Base-by-base conservation (phyloP, 2,329 filamentous ascomycete genomes). In the Aaosphaeria arxii region DNA sequence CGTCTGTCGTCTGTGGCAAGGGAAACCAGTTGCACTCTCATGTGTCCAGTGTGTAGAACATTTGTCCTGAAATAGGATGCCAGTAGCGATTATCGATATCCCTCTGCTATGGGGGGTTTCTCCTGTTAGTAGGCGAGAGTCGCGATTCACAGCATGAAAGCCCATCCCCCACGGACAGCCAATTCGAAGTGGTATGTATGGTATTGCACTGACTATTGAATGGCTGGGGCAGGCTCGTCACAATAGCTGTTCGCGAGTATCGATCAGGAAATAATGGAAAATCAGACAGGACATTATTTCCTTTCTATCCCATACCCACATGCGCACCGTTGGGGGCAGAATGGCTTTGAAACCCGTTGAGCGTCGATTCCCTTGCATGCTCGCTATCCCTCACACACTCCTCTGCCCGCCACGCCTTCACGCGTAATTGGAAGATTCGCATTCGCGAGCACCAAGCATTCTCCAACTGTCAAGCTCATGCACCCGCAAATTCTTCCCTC, bases 381-480 rank as follows among this genome's bases (percentile, higher is more conserved):
- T 57, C 35, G 49, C 52, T 52, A 57, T 54, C 49, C 45, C 51
- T 45, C 45, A 50, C 17, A 24, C 17, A 24, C 17, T 24, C 17
- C 17, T 24, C 17, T 24, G 17, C 17, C 17, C 17, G 17, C 17
- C 47, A 50, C 48, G 53, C 49, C 51, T 52, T 13, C 45, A 40
- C 42, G 31, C 45, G 31, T 45, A 44, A 43, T 46, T 49, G 41
- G 43, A 36, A 46, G 32, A 39, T 24, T 24, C 11, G 32, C 32
- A 6, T 35, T 31, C 38, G 40, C 33, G 24, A 31, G 38, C 40
- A 32, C 50, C 44, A 54, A 52, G 51, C 56, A 55, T 58, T 58
- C 55, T 55, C 43, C 40, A 45, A 41, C 46, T 53, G 46, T 49
- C 42, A 52, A 43, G 30, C 48, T 56, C 52, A 57, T 54, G 58